Evolutionary conservation across 2,329 filamentous ascomycete genomes (phyloP), one percentile per base, ranked within the genome.

Genomic region (Ceratocystis papillata): DNA sequence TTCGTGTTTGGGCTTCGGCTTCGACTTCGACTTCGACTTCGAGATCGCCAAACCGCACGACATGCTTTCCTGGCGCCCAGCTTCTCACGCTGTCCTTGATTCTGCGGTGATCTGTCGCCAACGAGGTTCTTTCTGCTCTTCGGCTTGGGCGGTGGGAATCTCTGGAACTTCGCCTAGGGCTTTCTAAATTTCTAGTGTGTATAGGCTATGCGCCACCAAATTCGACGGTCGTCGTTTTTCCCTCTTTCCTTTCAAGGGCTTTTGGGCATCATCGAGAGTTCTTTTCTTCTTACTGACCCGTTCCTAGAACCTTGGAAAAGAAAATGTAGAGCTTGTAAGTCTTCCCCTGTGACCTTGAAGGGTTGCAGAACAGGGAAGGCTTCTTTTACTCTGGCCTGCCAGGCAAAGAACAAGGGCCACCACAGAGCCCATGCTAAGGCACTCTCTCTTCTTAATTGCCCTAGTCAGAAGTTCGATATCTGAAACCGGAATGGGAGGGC

Each of bases 111-210:
- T 37, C 55, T 59, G 55, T 37, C 15, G 28, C n/a, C 55, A 8
- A 59, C 55, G 55, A 59, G 55, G 55, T 37, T 37, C 55, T 59
- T 59, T 37, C 7, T 59, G 28, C 5, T 20, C n/a, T 59, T 59
- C 55, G 28, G 55, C 55, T 59, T 59, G 28, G 55, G 55, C 55
- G 55, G 33, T 33, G 55, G 55, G 28, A 28, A n/a, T 59, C 7
- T 30, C 28, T 59, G 55, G 55, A 30, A 59, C n/a, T 37, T 59
- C 28, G 55, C 55, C 55, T 59, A 59, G 1, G n/a, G 28, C 22
- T 33, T 59, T 59, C 55, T 30, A 59, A 37, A 37, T 59, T 59
- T 59, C 28, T 59, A 59, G 55, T 59, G 55, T 59, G 55, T 59
- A 17, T 33, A 30, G 28, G 25, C 33, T 59, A n/a, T 33, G 28